Base-by-base conservation (phyloP, 768 basidiomycete genomes). In the Gautieria morchelliformis region DNA sequence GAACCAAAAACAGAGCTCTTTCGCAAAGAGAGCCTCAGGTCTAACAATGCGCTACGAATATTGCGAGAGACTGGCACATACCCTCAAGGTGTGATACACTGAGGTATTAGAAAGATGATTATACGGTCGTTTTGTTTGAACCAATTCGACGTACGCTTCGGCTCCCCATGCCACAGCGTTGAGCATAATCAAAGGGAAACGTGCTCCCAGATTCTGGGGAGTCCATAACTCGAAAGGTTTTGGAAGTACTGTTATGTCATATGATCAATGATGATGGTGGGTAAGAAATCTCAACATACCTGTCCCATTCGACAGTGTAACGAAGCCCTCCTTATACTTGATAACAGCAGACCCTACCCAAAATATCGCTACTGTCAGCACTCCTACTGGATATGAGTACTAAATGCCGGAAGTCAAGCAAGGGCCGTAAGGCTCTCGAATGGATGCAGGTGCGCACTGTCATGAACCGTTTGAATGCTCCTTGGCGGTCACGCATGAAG, bases 381-480 rank as follows among this genome's bases (percentile, higher is more conserved):
- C 65, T 41, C 75, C 78, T 56, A 81, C 46, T 22, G 89, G 64
- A 64, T 90, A 90, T 2, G 85, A 79, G 67, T 89, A 90, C 87
- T 90, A 60, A 15, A 33, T 12, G 7, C 45, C 8, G 24, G n/a
- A 46, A 46, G 45, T 49, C 35, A 37, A 27, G 14, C 45, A 56
- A 27, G 56, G 56, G 51, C 39, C 30, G 53, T 52, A 39, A 33
- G 24, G 42, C 6, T 5, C 27, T 4, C 22, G 12, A 52, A 42
- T 19, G 15, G 42, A 30, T 32, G 5, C 17, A 12, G 12, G 20
- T n/a, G 67, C 80, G 56, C 59, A 89, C 88, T 39, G 87, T 91
- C 89, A 92, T 91, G 66, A 91, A 65, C 27, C 90, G 81, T 68
- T 89, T 91, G 72, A 91, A 91, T 3, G 85, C 78, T n/a, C 86